phyloP scores from a whole-genome alignment of 306 rosid genomes.

The Corylus avellana region DNA sequence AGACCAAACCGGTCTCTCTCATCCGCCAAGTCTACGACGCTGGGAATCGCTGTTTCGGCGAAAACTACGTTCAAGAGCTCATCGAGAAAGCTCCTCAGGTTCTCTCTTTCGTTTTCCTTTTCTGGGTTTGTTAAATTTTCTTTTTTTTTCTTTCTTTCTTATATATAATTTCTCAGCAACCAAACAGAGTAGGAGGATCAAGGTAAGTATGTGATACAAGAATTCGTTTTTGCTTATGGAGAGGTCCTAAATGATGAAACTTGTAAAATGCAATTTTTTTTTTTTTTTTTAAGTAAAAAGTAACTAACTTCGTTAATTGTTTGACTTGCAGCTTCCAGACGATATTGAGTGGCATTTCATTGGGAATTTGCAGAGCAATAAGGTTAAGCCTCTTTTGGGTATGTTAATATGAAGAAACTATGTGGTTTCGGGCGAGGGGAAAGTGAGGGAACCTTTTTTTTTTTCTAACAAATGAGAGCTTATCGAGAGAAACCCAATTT shows the following conservation, averaged over 20 bases:
- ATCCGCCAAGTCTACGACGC: constrained; percentile 77
- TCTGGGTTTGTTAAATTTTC: background rate
- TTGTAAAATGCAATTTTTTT: background rate
- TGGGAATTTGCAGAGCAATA: constrained; percentile 90
- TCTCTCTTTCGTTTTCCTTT: background rate
- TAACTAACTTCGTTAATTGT: background rate
- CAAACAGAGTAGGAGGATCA: background rate
- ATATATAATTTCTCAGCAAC: background rate
- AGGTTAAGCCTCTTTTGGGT: constrained; percentile 82
- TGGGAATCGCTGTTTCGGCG: constrained; percentile 91
- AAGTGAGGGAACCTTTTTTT: background rate
- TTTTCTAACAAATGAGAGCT: background rate
- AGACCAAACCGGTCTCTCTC: constrained; percentile 69
- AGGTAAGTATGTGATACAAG: background rate
- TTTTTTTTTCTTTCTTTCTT: background rate
- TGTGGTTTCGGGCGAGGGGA: background rate
- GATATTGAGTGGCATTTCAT: constrained; percentile 91
- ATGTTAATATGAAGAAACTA: constrained; percentile 23
- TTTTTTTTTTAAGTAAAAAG: background rate
- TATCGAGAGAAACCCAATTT: no score
- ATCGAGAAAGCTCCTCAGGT: constrained; percentile 88
- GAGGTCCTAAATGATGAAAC: background rate
- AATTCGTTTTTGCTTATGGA: background rate
- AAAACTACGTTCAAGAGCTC: constrained; percentile 88
- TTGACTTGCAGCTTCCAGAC: constrained; percentile 68